Percentiles rank a stretch among this genome's conserved stretches.
Evolutionary conservation across 306 rosid genomes (phyloP).

Genomic region (Dalbergia cochinchinensis): DNA sequence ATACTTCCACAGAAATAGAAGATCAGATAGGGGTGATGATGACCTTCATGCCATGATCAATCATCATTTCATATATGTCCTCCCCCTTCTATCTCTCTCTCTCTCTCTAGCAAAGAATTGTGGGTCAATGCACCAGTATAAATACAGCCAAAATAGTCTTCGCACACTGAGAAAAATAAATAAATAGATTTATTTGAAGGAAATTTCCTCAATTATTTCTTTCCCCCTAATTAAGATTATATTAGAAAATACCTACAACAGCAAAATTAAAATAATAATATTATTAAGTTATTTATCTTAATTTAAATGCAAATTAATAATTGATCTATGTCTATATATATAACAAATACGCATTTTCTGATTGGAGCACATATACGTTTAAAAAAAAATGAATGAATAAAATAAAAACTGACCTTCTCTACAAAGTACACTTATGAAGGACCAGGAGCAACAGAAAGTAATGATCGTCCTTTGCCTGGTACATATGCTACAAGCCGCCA

Average conservation of each 20-base stretch:
- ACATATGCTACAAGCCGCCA: conserved; percentile 69
- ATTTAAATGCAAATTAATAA: conserved; percentile 18
- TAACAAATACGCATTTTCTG: not conserved
- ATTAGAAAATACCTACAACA: not conserved
- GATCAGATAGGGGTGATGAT: conserved; percentile 75
- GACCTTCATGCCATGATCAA: conserved; percentile 66
- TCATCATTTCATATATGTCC: conserved; percentile 51
- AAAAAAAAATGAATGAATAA: not conserved
- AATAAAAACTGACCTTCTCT: conserved; percentile 22
- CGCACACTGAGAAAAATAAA: conserved; percentile 35
- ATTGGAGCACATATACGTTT: not conserved
- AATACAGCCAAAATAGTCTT: conserved; percentile 78
- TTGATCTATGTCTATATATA: conserved; percentile 4
- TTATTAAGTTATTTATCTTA: not conserved
- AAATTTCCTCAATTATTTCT: conserved; percentile 75
- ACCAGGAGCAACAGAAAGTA: conserved; percentile 52
- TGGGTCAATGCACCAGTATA: conserved; percentile 85
- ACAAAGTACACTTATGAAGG: conserved; percentile 46
- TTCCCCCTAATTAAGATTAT: conserved; percentile 41
- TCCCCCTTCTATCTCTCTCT: conserved; percentile 29
- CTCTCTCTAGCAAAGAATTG: conserved; percentile 45
- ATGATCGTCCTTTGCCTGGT: conserved; percentile 58
- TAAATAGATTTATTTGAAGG: conserved; percentile 30
- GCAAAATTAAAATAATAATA: conserved; percentile 13
- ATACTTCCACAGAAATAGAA: conserved; percentile 69